Percentiles rank a stretch among this genome's conserved stretches.
phyloP scores from a whole-genome alignment of 75 land plant species.

The Cupressus sempervirens region DNA sequence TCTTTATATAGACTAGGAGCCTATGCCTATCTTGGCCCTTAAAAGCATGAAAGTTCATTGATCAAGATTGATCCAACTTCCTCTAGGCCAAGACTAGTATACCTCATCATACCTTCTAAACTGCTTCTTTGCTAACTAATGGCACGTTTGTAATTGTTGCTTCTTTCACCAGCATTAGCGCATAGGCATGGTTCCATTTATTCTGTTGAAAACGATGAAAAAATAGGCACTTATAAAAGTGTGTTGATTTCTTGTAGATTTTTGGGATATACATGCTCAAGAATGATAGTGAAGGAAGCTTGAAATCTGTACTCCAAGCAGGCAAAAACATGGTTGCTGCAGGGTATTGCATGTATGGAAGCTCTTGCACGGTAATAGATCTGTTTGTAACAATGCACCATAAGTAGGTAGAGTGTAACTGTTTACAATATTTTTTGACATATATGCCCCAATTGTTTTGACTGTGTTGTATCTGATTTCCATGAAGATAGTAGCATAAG shows the following conservation, averaged over 20 bases:
- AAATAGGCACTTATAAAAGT: neutral
- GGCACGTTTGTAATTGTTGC: neutral
- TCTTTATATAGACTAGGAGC: no score
- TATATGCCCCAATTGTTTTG: neutral
- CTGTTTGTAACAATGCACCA: neutral
- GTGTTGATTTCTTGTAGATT: conserved; percentile 45
- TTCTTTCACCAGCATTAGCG: neutral
- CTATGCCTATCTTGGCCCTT: no score
- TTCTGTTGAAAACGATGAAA: neutral
- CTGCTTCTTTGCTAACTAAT: neutral
- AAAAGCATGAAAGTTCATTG: no score
- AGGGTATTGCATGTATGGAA: conserved; percentile 99
- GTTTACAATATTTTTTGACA: neutral
- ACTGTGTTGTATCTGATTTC: neutral
- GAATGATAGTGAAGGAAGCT: conserved; percentile 39
- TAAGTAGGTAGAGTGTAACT: neutral
- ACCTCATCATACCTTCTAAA: neutral
- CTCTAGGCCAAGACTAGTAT: neutral
- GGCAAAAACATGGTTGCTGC: conserved; percentile 93
- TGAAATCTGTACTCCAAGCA: conserved; percentile 83
- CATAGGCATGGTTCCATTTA: neutral
- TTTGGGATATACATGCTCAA: conserved; percentile 90
- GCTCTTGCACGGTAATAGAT: conserved; percentile 94
- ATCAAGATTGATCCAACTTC: neutral
- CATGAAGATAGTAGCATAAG: neutral